Percentiles rank a stretch among this genome's conserved stretches.
Conservation (phyloP, 2,329 filamentous ascomycete species). For the Fusarium guadeloupense region DNA sequence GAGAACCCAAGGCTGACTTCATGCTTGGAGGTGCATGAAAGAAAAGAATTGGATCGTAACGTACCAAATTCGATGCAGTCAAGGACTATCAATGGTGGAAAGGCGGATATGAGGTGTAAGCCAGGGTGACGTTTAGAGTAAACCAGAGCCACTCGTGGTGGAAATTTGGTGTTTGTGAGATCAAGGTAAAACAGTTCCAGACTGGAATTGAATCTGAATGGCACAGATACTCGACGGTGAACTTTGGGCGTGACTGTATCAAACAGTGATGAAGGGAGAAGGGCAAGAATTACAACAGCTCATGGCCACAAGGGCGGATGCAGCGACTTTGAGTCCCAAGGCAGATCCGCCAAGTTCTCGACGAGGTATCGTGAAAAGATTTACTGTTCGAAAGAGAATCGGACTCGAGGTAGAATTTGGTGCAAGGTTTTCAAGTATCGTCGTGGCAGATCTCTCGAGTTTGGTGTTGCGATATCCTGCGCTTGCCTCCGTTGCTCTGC, state of each 20-base stretch:
- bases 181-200: constrained; percentile 19
- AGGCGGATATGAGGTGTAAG: constrained; percentile 17
- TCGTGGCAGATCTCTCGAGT: constrained; percentile 1
- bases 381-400: background rate
- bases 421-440: background rate
- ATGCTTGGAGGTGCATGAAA: constrained; percentile 18
- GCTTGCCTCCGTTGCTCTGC: background rate
- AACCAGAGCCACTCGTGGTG: constrained; percentile 32
- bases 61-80: constrained; percentile 26
- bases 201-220: constrained; percentile 23
- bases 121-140: constrained; percentile 23
- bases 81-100: constrained; percentile 7
- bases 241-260: constrained; percentile 36
- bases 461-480: constrained; percentile 8
- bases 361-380: background rate
- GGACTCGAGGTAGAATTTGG: background rate
- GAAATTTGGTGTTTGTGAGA: constrained; percentile 28
- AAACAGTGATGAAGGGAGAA: constrained; percentile 23
- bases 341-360: background rate
- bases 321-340: background rate
- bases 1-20: constrained; percentile 7
- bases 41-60: constrained; percentile 21
- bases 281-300: constrained; percentile 3
- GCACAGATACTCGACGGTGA: constrained; percentile 10
- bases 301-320: constrained; percentile 22